phyloP scores from a whole-genome alignment of 805 yeast species.

The Hyphopichia homilentoma region DNA sequence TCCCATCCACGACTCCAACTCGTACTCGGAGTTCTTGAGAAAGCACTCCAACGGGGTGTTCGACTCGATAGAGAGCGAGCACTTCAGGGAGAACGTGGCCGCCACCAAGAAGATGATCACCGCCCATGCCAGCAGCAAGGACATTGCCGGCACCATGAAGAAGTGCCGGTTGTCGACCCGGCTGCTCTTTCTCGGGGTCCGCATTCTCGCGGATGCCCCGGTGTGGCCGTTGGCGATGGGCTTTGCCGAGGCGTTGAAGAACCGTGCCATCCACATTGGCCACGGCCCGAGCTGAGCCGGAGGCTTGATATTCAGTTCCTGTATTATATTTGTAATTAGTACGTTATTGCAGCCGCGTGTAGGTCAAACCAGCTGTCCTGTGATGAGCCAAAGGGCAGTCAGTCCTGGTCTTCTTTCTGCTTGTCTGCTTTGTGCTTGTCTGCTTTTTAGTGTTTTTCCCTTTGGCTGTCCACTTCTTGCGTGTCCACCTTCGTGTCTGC shows the following conservation, averaged over 20 bases:
- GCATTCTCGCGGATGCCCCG: slow-evolving; percentile 80
- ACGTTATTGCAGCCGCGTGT: no score
- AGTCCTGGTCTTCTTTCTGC: no score
- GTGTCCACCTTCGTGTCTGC: no score
- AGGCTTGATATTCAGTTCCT: no score
- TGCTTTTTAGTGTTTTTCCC: no score
- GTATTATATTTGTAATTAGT: no score
- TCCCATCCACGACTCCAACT: slow-evolving; percentile 47
- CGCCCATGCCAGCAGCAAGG: slow-evolving; percentile 39
- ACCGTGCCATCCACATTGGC: slow-evolving; percentile 35
- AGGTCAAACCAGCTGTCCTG: no score
- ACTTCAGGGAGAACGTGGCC: slow-evolving; percentile 4
- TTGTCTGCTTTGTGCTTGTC: no score
- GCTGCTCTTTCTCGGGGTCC: slow-evolving; percentile 64
- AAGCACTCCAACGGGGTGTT: slow-evolving; percentile 58
- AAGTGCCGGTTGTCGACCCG: slow-evolving; percentile 51
- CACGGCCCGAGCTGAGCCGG: slow-evolving; percentile 1
- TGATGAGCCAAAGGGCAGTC: no score
- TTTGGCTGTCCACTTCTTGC: no score
- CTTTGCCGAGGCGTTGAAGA: slow-evolving; percentile 75
- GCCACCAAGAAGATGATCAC: slow-evolving; percentile 49
- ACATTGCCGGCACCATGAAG: slow-evolving; percentile 41
- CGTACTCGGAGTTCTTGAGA: slow-evolving; percentile 56
- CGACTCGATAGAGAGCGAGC: slow-evolving; percentile 33
- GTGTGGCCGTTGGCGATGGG: slow-evolving; percentile 81